Evolutionary conservation across 2,329 filamentous ascomycete genomes (phyloP).

Genomic region (Fusarium hainanense): DNA sequence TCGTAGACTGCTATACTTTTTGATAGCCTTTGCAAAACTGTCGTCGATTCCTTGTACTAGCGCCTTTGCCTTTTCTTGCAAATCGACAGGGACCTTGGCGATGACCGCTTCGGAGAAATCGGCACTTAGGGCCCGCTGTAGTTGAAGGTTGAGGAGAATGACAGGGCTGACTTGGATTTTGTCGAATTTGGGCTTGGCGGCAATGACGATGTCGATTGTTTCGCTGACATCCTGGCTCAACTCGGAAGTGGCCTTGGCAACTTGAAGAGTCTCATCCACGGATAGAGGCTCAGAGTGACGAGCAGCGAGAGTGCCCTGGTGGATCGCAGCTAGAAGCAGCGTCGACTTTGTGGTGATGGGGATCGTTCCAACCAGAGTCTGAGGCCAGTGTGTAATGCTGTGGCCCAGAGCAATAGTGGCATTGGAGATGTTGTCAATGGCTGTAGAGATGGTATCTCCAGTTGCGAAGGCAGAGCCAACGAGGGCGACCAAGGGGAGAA

Average conservation of each 20-base stretch:
- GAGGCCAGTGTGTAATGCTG: slow-evolving; percentile 53
- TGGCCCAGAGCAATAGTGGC: slow-evolving; percentile 50
- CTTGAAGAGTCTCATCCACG: slow-evolving; percentile 52
- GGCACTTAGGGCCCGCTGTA: slow-evolving; percentile 54
- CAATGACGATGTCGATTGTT: slow-evolving; percentile 54
- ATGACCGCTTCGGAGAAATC: slow-evolving; percentile 54
- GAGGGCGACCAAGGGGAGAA: slow-evolving; percentile 41
- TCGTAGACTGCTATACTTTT: slow-evolving; percentile 42
- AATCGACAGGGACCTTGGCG: slow-evolving; percentile 53
- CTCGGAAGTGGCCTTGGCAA: slow-evolving; percentile 52
- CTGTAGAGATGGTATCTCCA: slow-evolving; percentile 49
- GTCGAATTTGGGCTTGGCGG: slow-evolving; percentile 58
- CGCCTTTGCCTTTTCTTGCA: slow-evolving; percentile 49
- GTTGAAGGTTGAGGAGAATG: slow-evolving; percentile 56
- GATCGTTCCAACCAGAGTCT: slow-evolving; percentile 52
- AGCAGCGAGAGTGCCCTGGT: slow-evolving; percentile 53
- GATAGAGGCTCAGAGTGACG: slow-evolving; percentile 52
- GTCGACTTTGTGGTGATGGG: slow-evolving; percentile 56
- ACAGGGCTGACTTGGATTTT: slow-evolving; percentile 55
- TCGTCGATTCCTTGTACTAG: slow-evolving; percentile 54
- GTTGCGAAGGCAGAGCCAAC: slow-evolving; percentile 47
- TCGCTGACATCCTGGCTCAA: slow-evolving; percentile 54
- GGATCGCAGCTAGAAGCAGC: slow-evolving; percentile 54
- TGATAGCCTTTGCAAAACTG: slow-evolving; percentile 54
- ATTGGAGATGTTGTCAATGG: slow-evolving; percentile 51